A percentile compares a stretch with the other conserved stretches of the same genome.
These are phyloP conservation scores for Maudiozyma saulgeensis DNA, from an alignment of 805 yeast genomes.

Conservation along the genomic window DNA sequence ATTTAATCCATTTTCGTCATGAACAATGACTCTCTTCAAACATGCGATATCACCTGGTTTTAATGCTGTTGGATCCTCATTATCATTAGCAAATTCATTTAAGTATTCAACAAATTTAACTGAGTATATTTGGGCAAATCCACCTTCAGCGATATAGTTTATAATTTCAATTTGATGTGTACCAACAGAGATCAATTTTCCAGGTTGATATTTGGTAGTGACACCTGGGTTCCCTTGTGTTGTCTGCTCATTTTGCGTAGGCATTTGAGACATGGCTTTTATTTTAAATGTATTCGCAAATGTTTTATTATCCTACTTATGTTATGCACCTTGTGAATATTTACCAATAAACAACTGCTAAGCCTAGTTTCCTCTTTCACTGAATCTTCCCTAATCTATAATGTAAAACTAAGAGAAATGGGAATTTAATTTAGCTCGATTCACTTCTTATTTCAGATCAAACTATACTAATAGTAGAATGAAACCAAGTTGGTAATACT, in stretches of 20 bases:
- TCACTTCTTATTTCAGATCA: no score
- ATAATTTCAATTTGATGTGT: conserved; percentile 45
- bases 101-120: conserved; percentile 40
- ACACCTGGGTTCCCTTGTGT: background rate
- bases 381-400: no score
- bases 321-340: no score
- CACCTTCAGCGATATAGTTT: conserved; percentile 61
- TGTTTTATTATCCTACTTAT: no score
- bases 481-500: no score
- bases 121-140: conserved; percentile 71
- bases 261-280: background rate
- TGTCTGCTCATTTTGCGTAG: conserved; percentile 1
- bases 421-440: no score
- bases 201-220: conserved; percentile 24
- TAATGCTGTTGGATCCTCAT: conserved; percentile 27
- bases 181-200: conserved; percentile 53
- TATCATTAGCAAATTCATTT: conserved; percentile 21
- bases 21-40: conserved; percentile 64
- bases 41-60: conserved; percentile 47
- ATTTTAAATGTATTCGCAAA: no score
- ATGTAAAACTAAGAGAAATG: no score
- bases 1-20: conserved; percentile 59
- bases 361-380: no score
- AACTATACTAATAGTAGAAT: no score
- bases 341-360: no score